Evolutionary conservation across 371 early-diverging fungal genomes (phyloP).

Genomic region (Sporodiniella umbellata): DNA sequence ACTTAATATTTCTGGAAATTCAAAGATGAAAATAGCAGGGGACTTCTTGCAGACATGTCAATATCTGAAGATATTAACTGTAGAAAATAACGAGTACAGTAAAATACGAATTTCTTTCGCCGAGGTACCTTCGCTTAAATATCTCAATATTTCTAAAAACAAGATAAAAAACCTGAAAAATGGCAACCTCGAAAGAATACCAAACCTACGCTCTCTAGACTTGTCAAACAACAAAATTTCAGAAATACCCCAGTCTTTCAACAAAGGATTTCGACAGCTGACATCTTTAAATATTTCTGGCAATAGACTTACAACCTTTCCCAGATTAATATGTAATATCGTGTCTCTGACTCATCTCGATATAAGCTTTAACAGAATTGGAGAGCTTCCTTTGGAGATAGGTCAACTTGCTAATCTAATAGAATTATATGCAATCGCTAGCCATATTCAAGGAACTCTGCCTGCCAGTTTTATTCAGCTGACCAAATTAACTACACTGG

Average conservation of each 20-base stretch:
- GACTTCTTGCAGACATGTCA: conserved; percentile 71
- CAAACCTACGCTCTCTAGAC: conserved; percentile 52
- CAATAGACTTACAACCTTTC: conserved; percentile 68
- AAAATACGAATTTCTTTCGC: conserved; percentile 57
- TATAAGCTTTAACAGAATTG: conserved; percentile 76
- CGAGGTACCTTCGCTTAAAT: conserved; percentile 51
- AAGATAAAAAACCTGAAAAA: conserved; percentile 57
- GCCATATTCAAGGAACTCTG: conserved; percentile 60
- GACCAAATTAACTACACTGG: conserved; percentile 59
- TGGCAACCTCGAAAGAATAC: conserved; percentile 53
- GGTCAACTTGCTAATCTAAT: conserved; percentile 55
- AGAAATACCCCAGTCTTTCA: conserved; percentile 54
- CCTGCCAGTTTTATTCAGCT: conserved; percentile 57
- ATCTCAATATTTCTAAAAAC: conserved; percentile 74
- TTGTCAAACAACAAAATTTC: conserved; percentile 71
- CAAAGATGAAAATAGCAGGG: conserved; percentile 60
- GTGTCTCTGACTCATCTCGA: conserved; percentile 66
- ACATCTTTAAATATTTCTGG: conserved; percentile 69
- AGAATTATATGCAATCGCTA: conserved; percentile 66
- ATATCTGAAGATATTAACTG: conserved; percentile 54
- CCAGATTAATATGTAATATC: conserved; percentile 51
- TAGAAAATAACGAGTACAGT: conserved; percentile 62
- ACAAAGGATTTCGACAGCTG: conserved; percentile 48
- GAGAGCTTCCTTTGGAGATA: conserved; percentile 69
- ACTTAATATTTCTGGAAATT: conserved; percentile 69